Evolutionary conservation across 495 filamentous ascomycete species (phyloP).

Genomic region (Bombardia bombarda): DNA sequence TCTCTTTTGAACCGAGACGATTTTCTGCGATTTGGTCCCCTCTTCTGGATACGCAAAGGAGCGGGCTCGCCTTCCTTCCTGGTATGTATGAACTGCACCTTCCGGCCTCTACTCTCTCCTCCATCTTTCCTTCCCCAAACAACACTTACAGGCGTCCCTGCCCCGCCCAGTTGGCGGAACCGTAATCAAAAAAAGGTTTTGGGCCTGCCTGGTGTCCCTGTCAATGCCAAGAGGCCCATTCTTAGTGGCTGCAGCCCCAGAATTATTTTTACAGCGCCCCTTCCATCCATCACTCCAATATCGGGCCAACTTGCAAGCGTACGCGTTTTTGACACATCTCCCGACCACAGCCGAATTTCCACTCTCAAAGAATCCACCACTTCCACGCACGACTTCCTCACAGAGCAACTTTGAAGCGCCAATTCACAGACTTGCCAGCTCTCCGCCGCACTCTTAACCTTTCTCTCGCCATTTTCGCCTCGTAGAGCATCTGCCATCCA

Average conservation of each 20-base stretch:
- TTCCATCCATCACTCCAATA: conserved; percentile 9
- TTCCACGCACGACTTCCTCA: not conserved
- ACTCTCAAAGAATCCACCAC: too few species aligned
- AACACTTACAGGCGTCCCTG: not conserved
- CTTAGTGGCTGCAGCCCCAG: not conserved
- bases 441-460: too few species aligned
- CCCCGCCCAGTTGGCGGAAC: not conserved
- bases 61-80: too few species aligned
- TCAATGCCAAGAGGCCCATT: not conserved
- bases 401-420: too few species aligned
- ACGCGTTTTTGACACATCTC: conserved; percentile 24
- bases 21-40: not conserved
- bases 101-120: not conserved
- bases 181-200: not conserved
- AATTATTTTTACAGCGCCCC: conserved; percentile 21
- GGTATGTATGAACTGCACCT: too few species aligned
- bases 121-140: not conserved
- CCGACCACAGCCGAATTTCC: not conserved
- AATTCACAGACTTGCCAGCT: too few species aligned
- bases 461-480: too few species aligned
- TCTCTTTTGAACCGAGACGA: not conserved
- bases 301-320: too few species aligned
- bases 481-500: too few species aligned
- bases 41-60: too few species aligned
- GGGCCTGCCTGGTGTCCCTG: not conserved